Evolutionary conservation across 78 protist species (phyloP).

Genomic region (Guillardia theta): DNA sequence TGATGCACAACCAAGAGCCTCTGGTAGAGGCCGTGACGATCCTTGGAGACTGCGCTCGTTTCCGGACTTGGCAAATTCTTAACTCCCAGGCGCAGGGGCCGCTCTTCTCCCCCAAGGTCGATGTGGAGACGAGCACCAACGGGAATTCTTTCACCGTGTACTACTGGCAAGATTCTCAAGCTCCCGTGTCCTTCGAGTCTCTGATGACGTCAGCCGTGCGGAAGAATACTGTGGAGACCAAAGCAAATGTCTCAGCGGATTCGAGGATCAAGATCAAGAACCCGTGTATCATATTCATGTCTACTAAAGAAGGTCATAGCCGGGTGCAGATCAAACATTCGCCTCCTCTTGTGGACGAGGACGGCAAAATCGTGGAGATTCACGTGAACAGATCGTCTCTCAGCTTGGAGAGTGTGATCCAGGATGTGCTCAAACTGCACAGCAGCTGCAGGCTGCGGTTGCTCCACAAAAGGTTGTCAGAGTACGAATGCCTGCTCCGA

Average conservation of each 20-base stretch:
- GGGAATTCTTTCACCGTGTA: neutral
- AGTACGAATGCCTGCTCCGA: neutral
- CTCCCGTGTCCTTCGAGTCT: neutral
- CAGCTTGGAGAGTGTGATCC: neutral
- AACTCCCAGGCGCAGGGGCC: neutral
- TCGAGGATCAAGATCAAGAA: neutral
- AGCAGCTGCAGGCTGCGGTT: neutral
- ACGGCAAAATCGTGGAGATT: neutral
- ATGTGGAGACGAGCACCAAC: neutral
- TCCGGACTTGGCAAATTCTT: conserved; percentile 9
- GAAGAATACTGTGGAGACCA: neutral
- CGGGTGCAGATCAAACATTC: neutral
- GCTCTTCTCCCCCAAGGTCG: neutral
- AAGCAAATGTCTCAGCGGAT: neutral
- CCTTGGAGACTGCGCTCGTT: neutral
- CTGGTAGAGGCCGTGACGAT: neutral
- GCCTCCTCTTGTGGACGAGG: neutral
- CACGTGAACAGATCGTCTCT: neutral
- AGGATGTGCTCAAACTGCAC: neutral
- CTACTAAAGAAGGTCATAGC: neutral
- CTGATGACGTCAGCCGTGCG: conserved; percentile 16
- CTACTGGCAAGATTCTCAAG: neutral
- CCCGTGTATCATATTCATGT: neutral
- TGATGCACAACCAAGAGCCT: neutral
- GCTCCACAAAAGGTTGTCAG: neutral